Base-by-base conservation (phyloP, 1,284 basidiomycete genomes). In the Apiotrichum sp. region DNA sequence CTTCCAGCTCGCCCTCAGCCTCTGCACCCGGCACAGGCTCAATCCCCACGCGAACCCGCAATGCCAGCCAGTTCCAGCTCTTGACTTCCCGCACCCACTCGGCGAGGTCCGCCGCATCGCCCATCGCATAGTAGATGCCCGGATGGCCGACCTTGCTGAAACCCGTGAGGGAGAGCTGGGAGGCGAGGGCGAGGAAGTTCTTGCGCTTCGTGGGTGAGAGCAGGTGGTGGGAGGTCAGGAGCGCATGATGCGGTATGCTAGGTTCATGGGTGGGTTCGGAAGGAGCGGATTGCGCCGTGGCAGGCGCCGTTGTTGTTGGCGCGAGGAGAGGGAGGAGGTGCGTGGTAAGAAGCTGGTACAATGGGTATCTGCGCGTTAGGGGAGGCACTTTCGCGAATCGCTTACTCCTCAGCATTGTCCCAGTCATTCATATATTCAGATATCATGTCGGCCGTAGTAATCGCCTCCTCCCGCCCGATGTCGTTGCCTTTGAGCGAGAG, bases 131-230 rank as follows among this genome's bases (percentile, higher is more conserved):
- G 53, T 88, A 85, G 45, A 86, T 78, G 5, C 86, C 86, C 1
- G 86, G 86, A 65, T 88, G 81, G 0, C 86, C 86, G 11, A 85
- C 79, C 72, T 88, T 88, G 5, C 84, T 82, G 66, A 87, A 88
- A 0, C 86, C 86, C 0, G 75, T 67, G 14, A 88, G 67, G 2
- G 77, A 76, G 34, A 86, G 79, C 29, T 81, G 78, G 14, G 80
- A 78, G 0, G 83, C 80, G 80, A 86, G 84, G 32, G 80, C 74
- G 60, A 82, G 78, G 13, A 88, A 78, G 53, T 80, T 78, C 36
- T 84, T 82, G 14, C 86, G 82, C 69, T 88, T 89, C 33, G 80
- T 81, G 0, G 83, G 79, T 0, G 86, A 84, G 47, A 85, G 77
- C 51, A 88, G 81, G 68, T 87, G 87, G 70, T 88, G 86, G 0